These are phyloP conservation scores for Erysimum cheiri DNA, from an alignment of 441 rosid genomes.

Conservation along the genomic window DNA sequence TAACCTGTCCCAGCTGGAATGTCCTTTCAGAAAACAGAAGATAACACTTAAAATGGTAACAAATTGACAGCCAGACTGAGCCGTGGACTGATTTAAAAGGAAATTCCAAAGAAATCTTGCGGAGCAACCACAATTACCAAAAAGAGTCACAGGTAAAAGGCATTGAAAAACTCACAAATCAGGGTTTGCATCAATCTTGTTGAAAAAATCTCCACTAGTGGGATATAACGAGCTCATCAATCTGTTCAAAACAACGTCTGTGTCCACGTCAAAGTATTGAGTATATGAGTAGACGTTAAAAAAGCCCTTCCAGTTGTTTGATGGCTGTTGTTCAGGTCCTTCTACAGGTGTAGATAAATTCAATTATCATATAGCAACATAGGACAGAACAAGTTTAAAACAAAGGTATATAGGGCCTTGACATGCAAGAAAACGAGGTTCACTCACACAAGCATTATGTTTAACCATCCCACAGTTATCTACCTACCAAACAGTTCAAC, in stretches of 20 bases:
- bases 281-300: conserved; percentile 79
- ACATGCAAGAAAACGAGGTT: background rate
- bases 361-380: conserved; percentile 12
- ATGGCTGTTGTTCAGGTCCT: conserved; percentile 76
- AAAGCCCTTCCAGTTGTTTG: conserved; percentile 82
- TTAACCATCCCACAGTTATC: background rate
- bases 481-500: background rate
- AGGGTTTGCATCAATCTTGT: conserved; percentile 92
- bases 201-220: conserved; percentile 75
- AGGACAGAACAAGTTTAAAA: conserved; percentile 10
- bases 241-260: conserved; percentile 84
- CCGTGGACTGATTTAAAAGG: background rate
- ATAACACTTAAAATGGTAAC: conserved; percentile 1
- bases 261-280: conserved; percentile 87
- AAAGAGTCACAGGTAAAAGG: background rate
- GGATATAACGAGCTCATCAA: conserved; percentile 81
- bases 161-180: conserved; percentile 76
- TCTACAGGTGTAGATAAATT: conserved; percentile 51
- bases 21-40: conserved; percentile 1
- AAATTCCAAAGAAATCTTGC: conserved; percentile 8
- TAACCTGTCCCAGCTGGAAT: background rate
- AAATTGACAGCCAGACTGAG: background rate
- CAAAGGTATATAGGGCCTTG: background rate
- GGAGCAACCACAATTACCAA: conserved; percentile 9
- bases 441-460: background rate